A percentile compares a stretch with the other conserved stretches of the same genome.
phyloP scores from a whole-genome alignment of 192 early-diverging fungal species.

The Backusella morwellensis region DNA sequence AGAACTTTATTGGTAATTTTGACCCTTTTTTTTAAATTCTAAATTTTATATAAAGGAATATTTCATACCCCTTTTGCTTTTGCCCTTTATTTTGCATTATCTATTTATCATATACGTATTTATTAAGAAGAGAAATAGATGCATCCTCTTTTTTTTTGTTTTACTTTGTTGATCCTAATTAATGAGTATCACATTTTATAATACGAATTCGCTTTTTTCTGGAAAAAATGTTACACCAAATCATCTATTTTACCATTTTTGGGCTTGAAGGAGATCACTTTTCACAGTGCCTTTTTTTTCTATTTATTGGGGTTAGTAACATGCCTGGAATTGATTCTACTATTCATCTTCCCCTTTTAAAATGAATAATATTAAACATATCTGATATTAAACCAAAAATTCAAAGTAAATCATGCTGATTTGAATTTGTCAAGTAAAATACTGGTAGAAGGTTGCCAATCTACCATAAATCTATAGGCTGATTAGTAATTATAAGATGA shows the following conservation, averaged over 20 bases:
- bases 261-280: not conserved
- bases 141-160: not conserved
- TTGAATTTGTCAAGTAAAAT: too few relatives aligned
- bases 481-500: not conserved
- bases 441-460: too few relatives aligned
- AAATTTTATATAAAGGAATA: not conserved
- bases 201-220: not conserved
- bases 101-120: not conserved
- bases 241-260: not conserved
- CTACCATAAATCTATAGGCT: not conserved
- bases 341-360: not conserved
- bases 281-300: not conserved
- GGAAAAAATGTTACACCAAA: not conserved
- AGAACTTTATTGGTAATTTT: not conserved
- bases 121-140: not conserved
- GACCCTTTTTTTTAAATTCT: not conserved
- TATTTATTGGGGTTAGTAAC: not conserved
- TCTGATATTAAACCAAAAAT: not conserved
- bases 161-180: not conserved
- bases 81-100: not conserved
- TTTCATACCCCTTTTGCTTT: not conserved
- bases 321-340: not conserved
- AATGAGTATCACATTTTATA: not conserved
- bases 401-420: too few relatives aligned
- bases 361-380: not conserved